Evolutionary conservation across 2,329 filamentous ascomycete species (phyloP).

Genomic region (Colletotrichum chrysophilum): DNA sequence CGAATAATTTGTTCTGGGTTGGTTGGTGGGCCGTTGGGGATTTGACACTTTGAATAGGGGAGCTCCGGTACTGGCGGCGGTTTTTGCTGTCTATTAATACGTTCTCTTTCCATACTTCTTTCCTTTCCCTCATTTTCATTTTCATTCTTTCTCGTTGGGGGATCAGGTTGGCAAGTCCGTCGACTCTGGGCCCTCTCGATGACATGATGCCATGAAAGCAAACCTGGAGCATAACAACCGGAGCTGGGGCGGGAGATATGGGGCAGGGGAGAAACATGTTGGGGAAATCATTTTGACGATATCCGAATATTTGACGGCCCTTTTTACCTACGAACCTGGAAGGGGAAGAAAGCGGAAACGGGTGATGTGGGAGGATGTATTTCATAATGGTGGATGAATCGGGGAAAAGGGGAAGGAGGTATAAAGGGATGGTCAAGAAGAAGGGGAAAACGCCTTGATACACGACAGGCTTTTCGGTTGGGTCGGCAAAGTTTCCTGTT

Average conservation of each 20-base stretch:
- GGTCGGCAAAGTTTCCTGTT: background rate
- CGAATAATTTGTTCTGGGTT: background rate
- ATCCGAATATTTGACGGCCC: slow-evolving; percentile 15
- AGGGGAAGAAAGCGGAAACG: background rate
- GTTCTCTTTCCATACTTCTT: background rate
- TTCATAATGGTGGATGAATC: slow-evolving; percentile 1
- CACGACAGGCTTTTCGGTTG: background rate
- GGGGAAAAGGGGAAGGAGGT: background rate
- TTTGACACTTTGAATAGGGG: background rate
- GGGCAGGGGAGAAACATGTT: background rate
- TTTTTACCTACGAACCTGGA: slow-evolving; percentile 8
- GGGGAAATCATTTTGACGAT: slow-evolving; percentile 9
- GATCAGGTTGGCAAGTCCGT: background rate
- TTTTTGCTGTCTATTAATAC: slow-evolving; percentile 9
- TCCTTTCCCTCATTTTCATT: background rate
- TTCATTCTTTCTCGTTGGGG: background rate
- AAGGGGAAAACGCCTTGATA: background rate
- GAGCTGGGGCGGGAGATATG: background rate
- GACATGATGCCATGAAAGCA: slow-evolving; percentile 20
- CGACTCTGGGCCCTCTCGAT: background rate
- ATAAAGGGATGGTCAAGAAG: background rate
- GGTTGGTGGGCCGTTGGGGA: background rate
- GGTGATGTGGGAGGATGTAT: background rate
- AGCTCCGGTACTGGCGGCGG: background rate
- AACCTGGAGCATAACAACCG: slow-evolving; percentile 17